phyloP scores from a whole-genome alignment of 2,329 filamentous ascomycete genomes.

The Paracamarosporium sp. region DNA sequence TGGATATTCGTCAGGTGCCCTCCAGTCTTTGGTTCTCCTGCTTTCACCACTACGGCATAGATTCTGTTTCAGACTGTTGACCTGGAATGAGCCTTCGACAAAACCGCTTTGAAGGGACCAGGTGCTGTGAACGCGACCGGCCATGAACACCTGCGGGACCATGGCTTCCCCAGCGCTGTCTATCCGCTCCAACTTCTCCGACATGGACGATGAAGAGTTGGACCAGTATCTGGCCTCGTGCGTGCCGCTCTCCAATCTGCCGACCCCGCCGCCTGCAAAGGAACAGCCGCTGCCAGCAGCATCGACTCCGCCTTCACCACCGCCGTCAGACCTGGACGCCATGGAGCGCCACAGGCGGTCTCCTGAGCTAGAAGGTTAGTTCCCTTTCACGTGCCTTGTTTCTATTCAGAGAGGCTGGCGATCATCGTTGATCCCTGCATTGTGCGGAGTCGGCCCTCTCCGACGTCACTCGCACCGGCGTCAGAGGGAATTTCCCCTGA shows the following conservation, averaged over 20 bases:
- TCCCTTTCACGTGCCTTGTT: constrained; percentile 21
- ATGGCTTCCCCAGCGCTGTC: constrained; percentile 37
- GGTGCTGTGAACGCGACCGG: constrained; percentile 3
- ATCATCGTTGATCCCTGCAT: constrained; percentile 8
- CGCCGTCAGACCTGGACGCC: constrained; percentile 14
- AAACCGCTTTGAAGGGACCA: constrained; percentile 15
- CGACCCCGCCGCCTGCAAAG: constrained; percentile 48
- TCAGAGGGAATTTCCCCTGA: constrained; percentile 7
- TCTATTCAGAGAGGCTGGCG: constrained; percentile 8
- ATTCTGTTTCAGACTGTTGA: not conserved
- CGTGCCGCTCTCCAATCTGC: constrained; percentile 47
- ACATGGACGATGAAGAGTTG: constrained; percentile 47
- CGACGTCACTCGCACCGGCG: constrained; percentile 7
- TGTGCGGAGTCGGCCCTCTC: not conserved
- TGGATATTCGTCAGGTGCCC: not conserved
- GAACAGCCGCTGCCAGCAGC: constrained; percentile 19
- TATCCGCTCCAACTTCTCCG: constrained; percentile 16
- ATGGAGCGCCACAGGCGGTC: constrained; percentile 10
- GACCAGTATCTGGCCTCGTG: constrained; percentile 49
- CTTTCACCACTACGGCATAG: not conserved
- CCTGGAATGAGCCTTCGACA: constrained; percentile 23
- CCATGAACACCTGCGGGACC: constrained; percentile 1
- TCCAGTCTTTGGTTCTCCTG: not conserved
- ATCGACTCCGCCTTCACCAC: constrained; percentile 14
- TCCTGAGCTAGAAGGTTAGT: constrained; percentile 41